Evolutionary conservation across 495 filamentous ascomycete species (phyloP).

Genomic region (Pyronema domesticum): DNA sequence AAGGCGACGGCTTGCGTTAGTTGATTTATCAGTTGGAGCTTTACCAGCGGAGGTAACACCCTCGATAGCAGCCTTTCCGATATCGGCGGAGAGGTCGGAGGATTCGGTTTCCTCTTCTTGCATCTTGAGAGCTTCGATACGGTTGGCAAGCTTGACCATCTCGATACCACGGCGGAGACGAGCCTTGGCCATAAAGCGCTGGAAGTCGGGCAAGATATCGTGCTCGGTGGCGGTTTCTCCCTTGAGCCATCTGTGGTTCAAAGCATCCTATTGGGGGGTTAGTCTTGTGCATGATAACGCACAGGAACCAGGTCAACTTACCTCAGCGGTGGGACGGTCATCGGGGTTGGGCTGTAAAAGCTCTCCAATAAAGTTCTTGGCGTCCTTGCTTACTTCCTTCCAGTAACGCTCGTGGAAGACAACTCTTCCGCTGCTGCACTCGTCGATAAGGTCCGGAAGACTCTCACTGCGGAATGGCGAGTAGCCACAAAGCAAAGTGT

Average conservation of each 20-base stretch:
- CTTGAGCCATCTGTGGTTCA: slow-evolving; percentile 77
- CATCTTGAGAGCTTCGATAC: slow-evolving; percentile 92
- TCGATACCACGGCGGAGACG: slow-evolving; percentile 88
- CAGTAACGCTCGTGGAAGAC: slow-evolving; percentile 98
- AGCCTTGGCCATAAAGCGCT: slow-evolving; percentile 77
- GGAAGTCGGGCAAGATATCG: slow-evolving; percentile 94
- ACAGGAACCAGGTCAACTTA: slow-evolving; percentile 26
- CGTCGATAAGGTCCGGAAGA: slow-evolving; percentile 82
- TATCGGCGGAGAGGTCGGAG: slow-evolving; percentile 41
- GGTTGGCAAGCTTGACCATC: slow-evolving; percentile 88
- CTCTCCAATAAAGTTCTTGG: slow-evolving; percentile 79
- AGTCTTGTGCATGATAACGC: background rate
- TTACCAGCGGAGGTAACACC: slow-evolving; percentile 19
- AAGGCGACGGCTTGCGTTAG: slow-evolving; percentile 46
- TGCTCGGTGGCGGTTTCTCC: slow-evolving; percentile 81
- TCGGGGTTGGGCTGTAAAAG: slow-evolving; percentile 65
- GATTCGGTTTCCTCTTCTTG: slow-evolving; percentile 76
- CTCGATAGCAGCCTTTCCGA: slow-evolving; percentile 39
- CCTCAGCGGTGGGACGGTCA: slow-evolving; percentile 60
- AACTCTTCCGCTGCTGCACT: slow-evolving; percentile 73
- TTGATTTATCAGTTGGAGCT: slow-evolving; percentile 14
- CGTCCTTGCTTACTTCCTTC: slow-evolving; percentile 90
- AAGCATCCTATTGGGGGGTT: slow-evolving; percentile 39
- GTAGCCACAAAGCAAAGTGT: slow-evolving; percentile 97
- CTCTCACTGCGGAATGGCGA: slow-evolving; percentile 94